Percentiles rank a stretch among this genome's conserved stretches.
phyloP scores from a whole-genome alignment of 768 basidiomycete species.

The Macrolepiota albuminosa region DNA sequence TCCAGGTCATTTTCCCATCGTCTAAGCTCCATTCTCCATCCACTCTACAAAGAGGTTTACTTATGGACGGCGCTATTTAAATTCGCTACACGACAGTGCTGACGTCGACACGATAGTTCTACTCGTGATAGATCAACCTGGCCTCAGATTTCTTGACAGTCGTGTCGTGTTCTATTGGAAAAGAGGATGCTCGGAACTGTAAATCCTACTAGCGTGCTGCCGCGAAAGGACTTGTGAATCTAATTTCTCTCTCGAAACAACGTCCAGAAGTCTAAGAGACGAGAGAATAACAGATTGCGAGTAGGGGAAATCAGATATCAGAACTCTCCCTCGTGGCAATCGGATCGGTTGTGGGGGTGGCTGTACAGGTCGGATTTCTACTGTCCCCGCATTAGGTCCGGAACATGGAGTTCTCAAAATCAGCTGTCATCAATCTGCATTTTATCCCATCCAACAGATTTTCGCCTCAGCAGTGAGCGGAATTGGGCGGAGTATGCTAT shows the following conservation, averaged over 20 bases:
- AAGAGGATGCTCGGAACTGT: neutral
- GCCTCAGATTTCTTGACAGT: too few species aligned
- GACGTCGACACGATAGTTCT: too few species aligned
- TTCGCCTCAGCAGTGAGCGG: neutral
- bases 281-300: neutral
- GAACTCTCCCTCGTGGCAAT: too few species aligned
- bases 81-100: neutral
- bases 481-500: constrained; percentile 8
- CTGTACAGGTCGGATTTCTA: neutral
- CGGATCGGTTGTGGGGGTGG: neutral
- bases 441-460: neutral
- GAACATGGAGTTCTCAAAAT: constrained; percentile 16
- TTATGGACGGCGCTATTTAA: neutral
- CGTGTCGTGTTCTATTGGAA: neutral
- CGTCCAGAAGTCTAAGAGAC: neutral
- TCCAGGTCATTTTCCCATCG: neutral
- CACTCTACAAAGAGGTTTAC: too few species aligned
- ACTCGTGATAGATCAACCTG: too few species aligned
- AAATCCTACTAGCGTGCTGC: neutral
- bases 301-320: neutral
- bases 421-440: constrained; percentile 2
- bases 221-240: neutral
- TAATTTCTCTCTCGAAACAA: neutral
- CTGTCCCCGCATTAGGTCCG: neutral
- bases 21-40: neutral